These are phyloP conservation scores for Phialocephala subalpina DNA, from an alignment of 2,329 filamentous ascomycete genomes.

Conservation along the genomic window DNA sequence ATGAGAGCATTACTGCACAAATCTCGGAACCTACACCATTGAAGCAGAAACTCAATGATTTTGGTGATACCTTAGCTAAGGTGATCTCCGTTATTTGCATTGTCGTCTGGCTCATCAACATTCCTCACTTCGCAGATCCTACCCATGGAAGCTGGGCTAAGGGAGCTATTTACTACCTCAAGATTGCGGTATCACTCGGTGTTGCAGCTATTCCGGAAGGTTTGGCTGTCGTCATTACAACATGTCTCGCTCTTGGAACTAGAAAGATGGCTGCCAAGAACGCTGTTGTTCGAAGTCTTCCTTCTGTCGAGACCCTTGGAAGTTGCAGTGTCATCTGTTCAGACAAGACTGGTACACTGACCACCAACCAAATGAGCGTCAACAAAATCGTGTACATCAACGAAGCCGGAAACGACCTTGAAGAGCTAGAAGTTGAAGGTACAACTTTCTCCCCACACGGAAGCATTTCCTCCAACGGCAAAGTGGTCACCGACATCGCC, in stretches of 20 bases:
- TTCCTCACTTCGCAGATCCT: conserved; percentile 95
- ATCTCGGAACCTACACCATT: conserved; percentile 97
- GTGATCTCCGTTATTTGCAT: conserved; percentile 98
- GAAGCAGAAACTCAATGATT: conserved; percentile 99
- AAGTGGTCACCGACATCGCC: conserved; percentile 72
- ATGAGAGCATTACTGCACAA: conserved; percentile 97
- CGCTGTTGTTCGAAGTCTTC: conserved; percentile 93
- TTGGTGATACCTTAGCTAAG: conserved; percentile 94
- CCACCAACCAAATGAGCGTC: conserved; percentile 99
- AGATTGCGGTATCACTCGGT: conserved; percentile 97
- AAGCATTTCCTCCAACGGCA: conserved; percentile 72
- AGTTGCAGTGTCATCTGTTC: conserved; percentile 99
- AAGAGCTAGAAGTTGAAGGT: conserved; percentile 89
- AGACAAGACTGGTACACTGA: conserved; percentile 97
- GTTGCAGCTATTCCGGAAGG: conserved; percentile 98
- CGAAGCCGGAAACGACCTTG: conserved; percentile 75
- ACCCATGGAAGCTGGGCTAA: conserved; percentile 94
- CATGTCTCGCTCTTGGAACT: conserved; percentile 93
- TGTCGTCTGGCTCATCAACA: conserved; percentile 98
- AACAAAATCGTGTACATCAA: conserved; percentile 89
- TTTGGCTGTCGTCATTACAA: conserved; percentile 98
- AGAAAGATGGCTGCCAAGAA: conserved; percentile 99
- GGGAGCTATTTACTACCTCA: conserved; percentile 98
- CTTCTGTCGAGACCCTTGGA: conserved; percentile 95
- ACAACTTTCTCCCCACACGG: conserved; percentile 91